Conservation (phyloP, 257 asterid genomes). For the Scutellaria minor region DNA sequence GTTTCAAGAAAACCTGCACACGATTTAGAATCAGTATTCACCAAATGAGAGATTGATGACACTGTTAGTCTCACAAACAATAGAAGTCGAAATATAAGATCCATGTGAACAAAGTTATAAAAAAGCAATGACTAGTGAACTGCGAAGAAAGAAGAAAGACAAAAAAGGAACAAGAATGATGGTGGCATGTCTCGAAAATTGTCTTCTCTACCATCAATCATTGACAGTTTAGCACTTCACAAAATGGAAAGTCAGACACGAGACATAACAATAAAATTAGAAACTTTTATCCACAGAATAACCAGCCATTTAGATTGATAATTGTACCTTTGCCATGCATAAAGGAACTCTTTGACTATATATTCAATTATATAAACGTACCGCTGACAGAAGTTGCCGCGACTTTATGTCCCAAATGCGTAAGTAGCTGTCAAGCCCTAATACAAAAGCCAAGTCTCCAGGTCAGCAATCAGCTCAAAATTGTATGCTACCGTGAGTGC, state of each 20-base stretch:
- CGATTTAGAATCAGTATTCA: constrained; percentile 17
- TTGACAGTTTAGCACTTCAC: too few relatives aligned
- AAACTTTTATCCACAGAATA: not conserved
- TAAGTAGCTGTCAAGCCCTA: constrained; percentile 92
- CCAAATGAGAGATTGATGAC: not conserved
- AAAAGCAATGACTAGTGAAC: too few relatives aligned
- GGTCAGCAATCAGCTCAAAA: constrained; percentile 31
- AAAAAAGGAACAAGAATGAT: too few relatives aligned
- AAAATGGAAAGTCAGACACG: not conserved
- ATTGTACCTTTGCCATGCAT: not conserved
- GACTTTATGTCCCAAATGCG: constrained; percentile 90
- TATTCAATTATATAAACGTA: constrained; percentile 41
- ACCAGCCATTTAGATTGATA: not conserved
- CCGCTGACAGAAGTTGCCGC: constrained; percentile 88
- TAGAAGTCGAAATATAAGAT: constrained; percentile 12
- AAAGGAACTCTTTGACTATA: not conserved
- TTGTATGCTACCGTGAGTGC: not conserved
- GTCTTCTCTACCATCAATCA: too few relatives aligned
- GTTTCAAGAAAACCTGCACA: constrained; percentile 93
- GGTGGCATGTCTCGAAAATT: too few relatives aligned
- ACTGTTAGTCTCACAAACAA: not conserved
- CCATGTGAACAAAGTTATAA: not conserved
- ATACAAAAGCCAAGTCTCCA: constrained; percentile 34
- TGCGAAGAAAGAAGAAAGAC: too few relatives aligned
- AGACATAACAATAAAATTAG: not conserved